phyloP scores from a whole-genome alignment of 257 asterid species.

The Rhazya stricta region DNA sequence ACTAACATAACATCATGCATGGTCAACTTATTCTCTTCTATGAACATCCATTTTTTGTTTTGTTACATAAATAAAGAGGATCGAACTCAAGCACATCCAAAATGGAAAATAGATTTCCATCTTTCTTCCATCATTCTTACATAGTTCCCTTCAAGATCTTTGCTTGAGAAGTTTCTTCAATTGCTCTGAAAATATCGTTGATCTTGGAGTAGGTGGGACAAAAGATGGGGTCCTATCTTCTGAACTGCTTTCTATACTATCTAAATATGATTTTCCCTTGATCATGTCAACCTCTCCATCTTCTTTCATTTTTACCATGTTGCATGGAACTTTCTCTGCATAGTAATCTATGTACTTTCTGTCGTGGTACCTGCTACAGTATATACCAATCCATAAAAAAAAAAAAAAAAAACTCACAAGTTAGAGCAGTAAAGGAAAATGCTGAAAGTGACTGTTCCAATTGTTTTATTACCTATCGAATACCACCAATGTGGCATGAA shows the following conservation, averaged over 20 bases:
- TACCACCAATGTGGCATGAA: constrained; percentile 54
- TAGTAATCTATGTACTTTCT: constrained; percentile 34
- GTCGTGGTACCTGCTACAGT: constrained; percentile 31
- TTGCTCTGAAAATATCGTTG: constrained; percentile 25
- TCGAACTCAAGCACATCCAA: constrained; percentile 6
- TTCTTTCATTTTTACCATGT: constrained; percentile 33
- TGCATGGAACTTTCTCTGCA: constrained; percentile 28
- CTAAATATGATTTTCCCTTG: constrained; percentile 19
- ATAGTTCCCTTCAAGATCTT: constrained; percentile 2
- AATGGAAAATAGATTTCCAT: neutral
- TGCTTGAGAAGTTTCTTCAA: constrained; percentile 34
- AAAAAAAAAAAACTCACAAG: neutral
- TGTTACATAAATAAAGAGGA: too few relatives aligned
- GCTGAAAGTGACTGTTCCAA: neutral
- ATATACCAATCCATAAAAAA: too few relatives aligned
- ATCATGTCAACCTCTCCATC: constrained; percentile 35
- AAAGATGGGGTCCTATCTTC: constrained; percentile 21
- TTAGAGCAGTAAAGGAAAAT: neutral
- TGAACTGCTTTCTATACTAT: constrained; percentile 18
- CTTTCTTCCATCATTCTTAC: constrained; percentile 10
- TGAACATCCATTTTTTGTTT: too few relatives aligned
- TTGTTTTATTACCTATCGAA: constrained; percentile 50
- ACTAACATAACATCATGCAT: too few relatives aligned
- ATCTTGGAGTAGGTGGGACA: constrained; percentile 15
- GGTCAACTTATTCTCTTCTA: too few relatives aligned